Base-by-base conservation (phyloP, 2,329 filamentous ascomycete genomes). In the Aspergillus candidus region DNA sequence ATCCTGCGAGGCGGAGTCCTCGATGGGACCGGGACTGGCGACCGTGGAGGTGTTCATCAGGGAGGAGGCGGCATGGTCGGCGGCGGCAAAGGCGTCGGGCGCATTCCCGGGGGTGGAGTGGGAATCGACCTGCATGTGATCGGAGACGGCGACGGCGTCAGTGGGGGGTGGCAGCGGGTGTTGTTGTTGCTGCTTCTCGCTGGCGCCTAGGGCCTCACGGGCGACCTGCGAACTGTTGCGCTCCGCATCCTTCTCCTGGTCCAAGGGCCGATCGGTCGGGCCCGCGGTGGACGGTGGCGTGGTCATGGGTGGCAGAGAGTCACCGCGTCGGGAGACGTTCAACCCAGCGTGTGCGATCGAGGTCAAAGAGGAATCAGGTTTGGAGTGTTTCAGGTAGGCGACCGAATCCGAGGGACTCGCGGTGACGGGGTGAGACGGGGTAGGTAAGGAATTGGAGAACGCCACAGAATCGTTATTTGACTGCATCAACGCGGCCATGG, bases 281-380 rank as follows among this genome's bases (percentile, higher is more conserved):
- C 52, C 84, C 79, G 48, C 74, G 79, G 43, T 82, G 69, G 17
- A 80, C 75, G 65, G 85, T 76, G 59, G 72, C 65, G 56, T 68
- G 54, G 57, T 61, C 65, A 59, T 74, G 62, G 48, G 59, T 33
- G 64, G 54, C 34, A 67, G 53, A 11, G 63, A 58, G 30, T 62
- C 59, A 40, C 60, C 57, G 22, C 63, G 63, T 46, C 66, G 63
- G 32, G 63, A 67, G 36, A 69, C 62, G 58, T 68, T 66, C 38
- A 70, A 46, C n/a, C 68, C 65, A 30, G 67, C 68, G 49, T 62
- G 69, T 34, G 68, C 68, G 46, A 70, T 69, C 15, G 68, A 69
- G 37, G 61, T 64, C 14, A 70, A 50, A 44, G 57, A 68, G 33
- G 63, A 58, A 36, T 68, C 64, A 3, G 61, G 57, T 50, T 65